These are phyloP conservation scores for Arabidopsis lyrata DNA, from an alignment of 441 rosid genomes.

Conservation along the genomic window DNA sequence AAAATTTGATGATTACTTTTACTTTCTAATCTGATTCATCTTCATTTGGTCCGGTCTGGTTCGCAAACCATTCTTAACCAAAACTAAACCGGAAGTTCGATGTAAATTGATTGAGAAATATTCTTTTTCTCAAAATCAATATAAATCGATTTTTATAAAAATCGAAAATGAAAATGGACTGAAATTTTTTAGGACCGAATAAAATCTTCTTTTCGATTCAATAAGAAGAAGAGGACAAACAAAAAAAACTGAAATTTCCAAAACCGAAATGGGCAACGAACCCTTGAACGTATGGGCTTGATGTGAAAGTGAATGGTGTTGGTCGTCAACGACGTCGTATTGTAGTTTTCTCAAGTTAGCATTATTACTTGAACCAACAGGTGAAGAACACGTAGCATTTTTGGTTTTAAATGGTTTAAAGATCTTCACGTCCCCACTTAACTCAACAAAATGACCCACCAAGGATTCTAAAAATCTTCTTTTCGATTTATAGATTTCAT, in stretches of 20 bases:
- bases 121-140: no score
- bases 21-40: background rate
- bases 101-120: background rate
- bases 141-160: no score
- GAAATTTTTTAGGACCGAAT: no score
- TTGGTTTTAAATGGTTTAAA: constrained; percentile 19
- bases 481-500: constrained; percentile 35
- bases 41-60: constrained; percentile 3
- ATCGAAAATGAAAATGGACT: no score
- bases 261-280: constrained; percentile 5
- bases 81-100: constrained; percentile 4
- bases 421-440: constrained; percentile 34
- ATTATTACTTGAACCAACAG: background rate
- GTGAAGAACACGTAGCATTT: constrained; percentile 21
- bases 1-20: constrained; percentile 10
- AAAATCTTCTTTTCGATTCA: background rate
- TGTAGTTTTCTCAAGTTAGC: background rate
- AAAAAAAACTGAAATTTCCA: background rate
- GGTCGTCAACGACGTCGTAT: constrained; percentile 11
- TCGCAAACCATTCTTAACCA: background rate
- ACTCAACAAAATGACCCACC: constrained; percentile 34
- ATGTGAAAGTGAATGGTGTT: background rate
- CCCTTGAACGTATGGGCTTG: constrained; percentile 12
- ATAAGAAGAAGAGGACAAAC: background rate
- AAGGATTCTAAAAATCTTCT: constrained; percentile 34